phyloP scores from a whole-genome alignment of 1,284 basidiomycete genomes.

The Leccinum subfulvum region DNA sequence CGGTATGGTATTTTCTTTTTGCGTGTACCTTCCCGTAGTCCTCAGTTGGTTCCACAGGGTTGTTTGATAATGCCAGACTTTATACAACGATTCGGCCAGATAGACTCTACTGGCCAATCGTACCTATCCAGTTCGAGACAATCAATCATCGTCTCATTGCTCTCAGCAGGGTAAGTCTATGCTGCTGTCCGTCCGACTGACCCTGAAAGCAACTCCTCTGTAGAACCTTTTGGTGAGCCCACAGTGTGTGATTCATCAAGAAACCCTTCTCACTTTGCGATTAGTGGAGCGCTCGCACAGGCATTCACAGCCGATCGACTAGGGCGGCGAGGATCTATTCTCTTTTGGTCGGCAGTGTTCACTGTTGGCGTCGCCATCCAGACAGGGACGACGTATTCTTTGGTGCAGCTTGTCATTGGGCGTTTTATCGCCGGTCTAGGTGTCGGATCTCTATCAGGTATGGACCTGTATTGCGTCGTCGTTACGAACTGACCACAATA shows the following conservation, averaged over 20 bases:
- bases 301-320: slow-evolving; percentile 76
- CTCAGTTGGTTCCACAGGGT: slow-evolving; percentile 45
- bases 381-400: slow-evolving; percentile 57
- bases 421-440: slow-evolving; percentile 72
- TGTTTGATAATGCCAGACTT: slow-evolving; percentile 82
- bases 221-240: slow-evolving; percentile 58
- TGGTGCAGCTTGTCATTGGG: slow-evolving; percentile 68
- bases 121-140: slow-evolving; percentile 62
- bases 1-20: slow-evolving; percentile 32
- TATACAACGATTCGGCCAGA: slow-evolving; percentile 62
- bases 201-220: not conserved
- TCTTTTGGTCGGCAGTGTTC: slow-evolving; percentile 76
- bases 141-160: slow-evolving; percentile 75
- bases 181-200: not conserved
- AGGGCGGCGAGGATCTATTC: slow-evolving; percentile 69
- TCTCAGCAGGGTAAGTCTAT: slow-evolving; percentile 66
- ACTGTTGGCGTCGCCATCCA: slow-evolving; percentile 72
- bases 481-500: not conserved
- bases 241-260: not conserved
- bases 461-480: slow-evolving; percentile 11
- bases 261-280: slow-evolving; percentile 8
- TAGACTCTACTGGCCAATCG: slow-evolving; percentile 47
- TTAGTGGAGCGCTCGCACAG: slow-evolving; percentile 66
- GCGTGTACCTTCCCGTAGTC: not conserved
- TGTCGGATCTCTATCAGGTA: slow-evolving; percentile 74